Conservation (phyloP, 2,329 filamentous ascomycete species). For the Hypoxylon sp. region DNA sequence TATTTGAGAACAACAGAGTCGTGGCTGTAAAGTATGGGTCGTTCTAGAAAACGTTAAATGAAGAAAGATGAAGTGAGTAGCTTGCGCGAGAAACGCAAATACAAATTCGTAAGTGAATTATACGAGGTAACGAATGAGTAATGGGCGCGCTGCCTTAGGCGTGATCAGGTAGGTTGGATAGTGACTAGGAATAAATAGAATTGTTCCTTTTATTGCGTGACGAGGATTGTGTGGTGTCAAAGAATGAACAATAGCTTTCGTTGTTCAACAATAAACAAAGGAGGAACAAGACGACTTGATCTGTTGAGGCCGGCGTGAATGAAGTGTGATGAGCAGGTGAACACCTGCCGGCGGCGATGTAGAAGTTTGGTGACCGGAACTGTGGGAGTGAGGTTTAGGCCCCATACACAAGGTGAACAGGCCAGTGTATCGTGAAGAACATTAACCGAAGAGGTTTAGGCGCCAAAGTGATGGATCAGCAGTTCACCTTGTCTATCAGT, state of each 20-base stretch:
- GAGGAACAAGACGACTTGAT: conserved; percentile 24
- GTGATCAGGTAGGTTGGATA: conserved; percentile 35
- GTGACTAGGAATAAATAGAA: conserved; percentile 48
- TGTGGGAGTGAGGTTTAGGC: conserved; percentile 9
- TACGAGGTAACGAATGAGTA: conserved; percentile 36
- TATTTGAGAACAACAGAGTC: conserved; percentile 9
- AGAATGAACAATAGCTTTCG: conserved; percentile 43
- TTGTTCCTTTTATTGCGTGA: conserved; percentile 44
- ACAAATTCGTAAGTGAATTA: conserved; percentile 23
- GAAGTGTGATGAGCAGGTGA: conserved; percentile 34
- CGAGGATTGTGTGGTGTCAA: conserved; percentile 39
- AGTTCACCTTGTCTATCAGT: conserved; percentile 18
- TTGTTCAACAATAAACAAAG: conserved; percentile 44
- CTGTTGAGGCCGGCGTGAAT: conserved; percentile 10
- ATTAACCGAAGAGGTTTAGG: neutral
- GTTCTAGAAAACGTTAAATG: conserved; percentile 24
- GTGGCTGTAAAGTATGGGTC: conserved; percentile 1
- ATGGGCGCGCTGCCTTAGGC: conserved; percentile 28
- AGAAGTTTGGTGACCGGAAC: neutral
- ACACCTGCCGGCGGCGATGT: conserved; percentile 16
- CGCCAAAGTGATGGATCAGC: conserved; percentile 1
- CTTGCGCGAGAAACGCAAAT: conserved; percentile 33
- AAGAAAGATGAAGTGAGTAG: conserved; percentile 16
- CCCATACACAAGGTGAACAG: conserved; percentile 20
- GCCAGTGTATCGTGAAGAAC: neutral